These are phyloP conservation scores for Aspergillus costaricaensis DNA, from an alignment of 2,329 filamentous ascomycete genomes.

Conservation along the genomic window DNA sequence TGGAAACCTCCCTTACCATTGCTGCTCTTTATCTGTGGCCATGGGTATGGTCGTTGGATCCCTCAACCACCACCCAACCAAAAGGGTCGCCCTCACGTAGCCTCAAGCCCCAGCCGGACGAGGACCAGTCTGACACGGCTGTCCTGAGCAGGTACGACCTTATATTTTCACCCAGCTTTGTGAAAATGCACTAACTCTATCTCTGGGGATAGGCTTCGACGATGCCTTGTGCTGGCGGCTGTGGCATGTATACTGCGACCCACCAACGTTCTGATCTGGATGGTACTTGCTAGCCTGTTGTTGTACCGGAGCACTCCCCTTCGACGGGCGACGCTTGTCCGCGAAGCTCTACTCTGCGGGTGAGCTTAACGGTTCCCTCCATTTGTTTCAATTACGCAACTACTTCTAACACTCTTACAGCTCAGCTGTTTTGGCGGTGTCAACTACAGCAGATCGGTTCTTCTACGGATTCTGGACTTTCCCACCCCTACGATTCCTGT, in stretches of 20 bases:
- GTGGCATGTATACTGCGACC: constrained; percentile 83
- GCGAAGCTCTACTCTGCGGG: constrained; percentile 66
- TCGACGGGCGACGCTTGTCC: constrained; percentile 55
- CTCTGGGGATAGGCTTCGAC: constrained; percentile 50
- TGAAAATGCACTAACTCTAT: neutral
- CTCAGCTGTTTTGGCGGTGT: constrained; percentile 62
- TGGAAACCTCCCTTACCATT: constrained; percentile 86
- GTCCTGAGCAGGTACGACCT: constrained; percentile 29
- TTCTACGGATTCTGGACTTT: constrained; percentile 89
- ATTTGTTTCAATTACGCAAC: constrained; percentile 13
- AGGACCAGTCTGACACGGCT: constrained; percentile 10
- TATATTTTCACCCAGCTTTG: neutral
- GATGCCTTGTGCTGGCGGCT: constrained; percentile 74
- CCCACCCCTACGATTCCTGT: constrained; percentile 80
- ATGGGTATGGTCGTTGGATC: constrained; percentile 67
- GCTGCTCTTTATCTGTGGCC: constrained; percentile 82
- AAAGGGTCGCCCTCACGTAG: constrained; percentile 1
- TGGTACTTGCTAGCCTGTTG: constrained; percentile 61
- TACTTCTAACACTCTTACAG: constrained; percentile 6
- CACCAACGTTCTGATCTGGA: constrained; percentile 87
- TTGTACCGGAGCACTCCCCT: constrained; percentile 48
- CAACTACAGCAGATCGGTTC: constrained; percentile 67
- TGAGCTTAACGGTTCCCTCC: constrained; percentile 24
- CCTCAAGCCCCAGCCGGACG: neutral
- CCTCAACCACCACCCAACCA: constrained; percentile 23